Evolutionary conservation across 768 basidiomycete species (phyloP), one percentile per base, ranked within the genome.

Genomic region (Agrocybe chaxingu): DNA sequence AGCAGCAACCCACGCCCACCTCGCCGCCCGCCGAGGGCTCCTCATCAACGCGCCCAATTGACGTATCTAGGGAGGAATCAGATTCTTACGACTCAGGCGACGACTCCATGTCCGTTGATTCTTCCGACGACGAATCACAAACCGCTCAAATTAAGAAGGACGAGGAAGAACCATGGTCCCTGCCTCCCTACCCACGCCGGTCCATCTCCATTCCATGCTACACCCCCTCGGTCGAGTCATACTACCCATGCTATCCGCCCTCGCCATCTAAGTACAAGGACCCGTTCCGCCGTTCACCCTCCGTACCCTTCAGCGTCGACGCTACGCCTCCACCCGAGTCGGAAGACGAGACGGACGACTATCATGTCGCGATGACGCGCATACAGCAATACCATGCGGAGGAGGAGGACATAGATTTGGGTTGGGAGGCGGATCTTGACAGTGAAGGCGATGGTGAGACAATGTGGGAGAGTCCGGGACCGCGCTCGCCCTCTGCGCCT

Each of bases 251-350:
- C 54, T 67, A 62, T 37, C 62, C 65, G 37, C 48, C 55, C 31
- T 51, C 48, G 13, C 60, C 61, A 42, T 62, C 59, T 12, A 44
- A 64, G 55, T 57, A 59, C 47, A 48, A 51, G 16, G 58, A 65
- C 49, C 61, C 64, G 38, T 72, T 65, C 57, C 77, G 75, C 50
- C 84, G 82, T 35, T 84, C 84, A 1, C 78, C 82, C 6, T 84
- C 85, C 7, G 66, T 82, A 11, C 69, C 81, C 2, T 73, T 70
- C 62, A 83, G 79, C 37, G 63, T 73, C 40, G 24, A 24, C 5
- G 80, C 81, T 9, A 86, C 87, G 0, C 85, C 82, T 1, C 87
- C 87, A 9, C 87, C 87, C 3, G 85, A 89, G 57, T 87, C 83
- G 3, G 82, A 82, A 50, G 80, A 80, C 53, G 84, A 84, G 47